These are phyloP conservation scores for peach (Prunus persica) DNA, from an alignment of 306 rosid species.

Conservation along the genomic window Prunus_persica_NCBIv2 NC_034016.1:19349001-19349500, in stretches of 20 bases:
- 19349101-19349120: background rate
- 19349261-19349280: conserved; percentile 2
- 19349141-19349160: background rate
- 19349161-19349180: background rate
- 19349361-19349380: background rate
- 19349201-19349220: conserved; percentile 20
- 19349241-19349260: background rate
- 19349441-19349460: conserved; percentile 51
- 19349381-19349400: conserved; percentile 2
- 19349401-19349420: conserved; percentile 23
- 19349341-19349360: background rate
- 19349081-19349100: background rate
- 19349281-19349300: conserved; percentile 21
- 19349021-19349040: too few relatives aligned
- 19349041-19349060: too few relatives aligned
- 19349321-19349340: background rate
- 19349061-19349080: background rate
- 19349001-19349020: too few relatives aligned
- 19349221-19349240: background rate
- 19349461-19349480: conserved; percentile 42
- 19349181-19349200: background rate
- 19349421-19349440: conserved; percentile 48
- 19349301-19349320: conserved; percentile 9
- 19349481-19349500: conserved; percentile 19
- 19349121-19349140: too few relatives aligned